These are phyloP conservation scores for Eucalyptus fibrosa DNA, from an alignment of 345 rosid species.

Conservation along the genomic window DNA sequence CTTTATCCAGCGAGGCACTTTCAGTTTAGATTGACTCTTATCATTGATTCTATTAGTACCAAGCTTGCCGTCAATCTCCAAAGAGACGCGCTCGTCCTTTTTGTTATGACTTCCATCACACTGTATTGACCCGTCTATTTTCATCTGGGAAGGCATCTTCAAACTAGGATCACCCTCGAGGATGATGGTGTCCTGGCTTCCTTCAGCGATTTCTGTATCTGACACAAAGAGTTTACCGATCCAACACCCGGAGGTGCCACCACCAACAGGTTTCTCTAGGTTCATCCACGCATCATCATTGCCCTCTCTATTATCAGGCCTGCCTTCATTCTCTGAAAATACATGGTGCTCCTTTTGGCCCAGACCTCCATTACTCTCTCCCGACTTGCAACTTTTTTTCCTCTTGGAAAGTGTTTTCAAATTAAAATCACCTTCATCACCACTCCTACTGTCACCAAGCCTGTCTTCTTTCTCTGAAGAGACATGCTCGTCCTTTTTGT, in stretches of 20 bases:
- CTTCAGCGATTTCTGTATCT: conserved; percentile 68
- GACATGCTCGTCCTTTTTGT: neutral
- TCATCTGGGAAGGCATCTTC: neutral
- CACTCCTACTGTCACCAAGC: neutral
- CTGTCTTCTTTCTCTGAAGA: neutral
- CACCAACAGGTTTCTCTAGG: neutral
- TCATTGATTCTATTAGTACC: too few species aligned
- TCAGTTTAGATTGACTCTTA: too few species aligned
- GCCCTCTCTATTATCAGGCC: conserved; percentile 7
- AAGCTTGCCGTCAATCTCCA: too few species aligned
- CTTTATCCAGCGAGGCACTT: neutral
- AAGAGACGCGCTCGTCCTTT: neutral
- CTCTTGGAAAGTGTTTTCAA: neutral
- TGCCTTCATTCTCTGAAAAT: neutral
- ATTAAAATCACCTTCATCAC: neutral
- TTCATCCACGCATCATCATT: conserved; percentile 15
- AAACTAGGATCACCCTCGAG: conserved; percentile 21
- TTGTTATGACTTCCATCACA: conserved; percentile 10
- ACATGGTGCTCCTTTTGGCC: neutral
- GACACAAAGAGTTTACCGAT: conserved; percentile 74
- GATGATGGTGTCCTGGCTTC: conserved; percentile 81
- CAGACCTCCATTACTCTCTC: neutral
- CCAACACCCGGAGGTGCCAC: conserved; percentile 37
- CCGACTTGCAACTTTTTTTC: neutral
- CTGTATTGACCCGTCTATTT: conserved; percentile 38